phyloP scores from a whole-genome alignment of 371 early-diverging fungal species.

The Saksenaea oblongispora region DNA sequence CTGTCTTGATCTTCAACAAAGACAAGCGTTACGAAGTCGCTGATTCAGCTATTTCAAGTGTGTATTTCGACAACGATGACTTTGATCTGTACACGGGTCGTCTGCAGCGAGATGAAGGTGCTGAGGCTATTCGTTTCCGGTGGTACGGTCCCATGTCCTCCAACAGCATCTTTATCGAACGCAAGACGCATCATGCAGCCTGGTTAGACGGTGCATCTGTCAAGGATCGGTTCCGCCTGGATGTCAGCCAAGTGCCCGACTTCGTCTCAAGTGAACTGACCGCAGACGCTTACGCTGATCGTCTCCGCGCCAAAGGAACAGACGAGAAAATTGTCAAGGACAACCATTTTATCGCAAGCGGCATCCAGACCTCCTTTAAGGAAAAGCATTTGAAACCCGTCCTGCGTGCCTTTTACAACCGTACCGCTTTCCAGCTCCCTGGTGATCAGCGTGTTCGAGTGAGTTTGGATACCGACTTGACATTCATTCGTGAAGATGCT shows the following conservation, averaged over 20 bases:
- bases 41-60: conserved; percentile 78
- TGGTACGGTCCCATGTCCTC: conserved; percentile 73
- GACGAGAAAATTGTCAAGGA: conserved; percentile 70
- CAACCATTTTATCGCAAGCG: conserved; percentile 66
- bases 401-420: conserved; percentile 90
- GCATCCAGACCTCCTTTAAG: conserved; percentile 73
- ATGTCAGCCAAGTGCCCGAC: conserved; percentile 40
- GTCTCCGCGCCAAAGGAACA: conserved; percentile 70
- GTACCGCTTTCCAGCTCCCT: conserved; percentile 97
- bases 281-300: conserved; percentile 82
- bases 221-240: conserved; percentile 54
- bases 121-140: conserved; percentile 85
- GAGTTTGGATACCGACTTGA: conserved; percentile 93
- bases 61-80: conserved; percentile 91
- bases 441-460: conserved; percentile 93
- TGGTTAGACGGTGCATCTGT: conserved; percentile 94
- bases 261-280: conserved; percentile 79
- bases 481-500: conserved; percentile 89
- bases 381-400: conserved; percentile 77
- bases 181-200: conserved; percentile 87
- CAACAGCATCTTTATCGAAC: conserved; percentile 84
- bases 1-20: conserved; percentile 75
- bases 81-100: conserved; percentile 90
- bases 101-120: conserved; percentile 86
- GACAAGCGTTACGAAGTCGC: conserved; percentile 35